Base-by-base conservation (phyloP, 1,284 basidiomycete species). In the Cystobasidium pallidum region DNA sequence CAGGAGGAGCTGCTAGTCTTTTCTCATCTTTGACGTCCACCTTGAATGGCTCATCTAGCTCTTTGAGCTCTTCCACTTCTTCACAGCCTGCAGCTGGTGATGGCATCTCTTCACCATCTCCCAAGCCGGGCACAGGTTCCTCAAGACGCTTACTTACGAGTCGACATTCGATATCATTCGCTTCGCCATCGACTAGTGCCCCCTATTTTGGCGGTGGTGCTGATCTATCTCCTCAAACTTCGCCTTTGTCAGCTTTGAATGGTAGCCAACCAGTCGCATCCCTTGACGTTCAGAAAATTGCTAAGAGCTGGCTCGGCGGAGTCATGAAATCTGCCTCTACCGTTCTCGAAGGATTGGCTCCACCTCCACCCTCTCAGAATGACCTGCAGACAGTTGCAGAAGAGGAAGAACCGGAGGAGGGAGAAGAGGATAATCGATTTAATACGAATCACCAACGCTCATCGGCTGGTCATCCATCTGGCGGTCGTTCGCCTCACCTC, bases 281-380 rank as follows among this genome's bases (percentile, higher is more conserved):
- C 13, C 59, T 62, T 49, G 68, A 71, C 30, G 68, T 71, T 34
- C 59, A 59, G 24, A 71, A 71, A 57, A 63, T 71, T 36, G 68
- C 68, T 45, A 71, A 71, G 61, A 62, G 57, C 49, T 71, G 68
- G 68, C 34, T 71, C n/a, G 68, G 68, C 41, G 68, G 68, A 24
- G 52, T 71, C 11, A 71, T 71, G 68, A 71, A 71, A 58, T 63
- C 59, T 26, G 68, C 68, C 24, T 43, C 47, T 34, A 54, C 45
- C 2, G 68, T 71, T 2, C 52, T 71, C 2, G 68, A 71, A 26
- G 52, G 39, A 17, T 39, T 71, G 11, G 68, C 68, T 39, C 68
- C 68, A 11, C 68, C 61, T 3, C 67, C 67, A 26, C 34, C 68
- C 4, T 36, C 43, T 26, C 49, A 57, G 39, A 62, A 70, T 52